These are phyloP conservation scores for Scedosporium aurantiacum DNA, from an alignment of 2,329 filamentous ascomycete genomes.

Conservation along the genomic window DNA sequence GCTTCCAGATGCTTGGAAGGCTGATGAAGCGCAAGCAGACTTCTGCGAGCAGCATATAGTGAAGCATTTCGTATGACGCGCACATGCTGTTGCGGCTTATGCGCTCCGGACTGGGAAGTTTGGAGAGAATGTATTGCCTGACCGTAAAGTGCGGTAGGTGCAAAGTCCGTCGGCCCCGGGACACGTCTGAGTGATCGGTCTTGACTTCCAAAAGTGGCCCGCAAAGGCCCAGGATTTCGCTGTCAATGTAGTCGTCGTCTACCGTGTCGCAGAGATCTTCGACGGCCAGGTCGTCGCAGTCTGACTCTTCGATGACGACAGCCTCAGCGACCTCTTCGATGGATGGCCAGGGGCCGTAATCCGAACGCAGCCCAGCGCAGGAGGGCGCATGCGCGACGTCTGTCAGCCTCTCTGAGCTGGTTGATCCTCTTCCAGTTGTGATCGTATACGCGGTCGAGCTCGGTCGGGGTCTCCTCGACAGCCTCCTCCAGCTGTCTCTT, in stretches of 20 bases:
- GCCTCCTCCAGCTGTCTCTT: conserved; percentile 17
- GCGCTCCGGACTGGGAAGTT: neutral
- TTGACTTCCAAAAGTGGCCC: conserved; percentile 19
- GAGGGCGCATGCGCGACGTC: conserved; percentile 16
- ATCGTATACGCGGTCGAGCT: conserved; percentile 19
- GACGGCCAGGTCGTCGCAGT: neutral
- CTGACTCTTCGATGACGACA: conserved; percentile 12
- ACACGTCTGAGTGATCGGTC: accelerated
- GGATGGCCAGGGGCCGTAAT: conserved; percentile 15
- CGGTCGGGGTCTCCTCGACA: conserved; percentile 17
- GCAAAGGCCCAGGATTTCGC: conserved; percentile 18
- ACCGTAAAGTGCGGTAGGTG: conserved; percentile 15
- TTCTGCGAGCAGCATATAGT: too few species aligned
- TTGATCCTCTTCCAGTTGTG: conserved; percentile 18
- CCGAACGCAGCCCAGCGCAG: conserved; percentile 10
- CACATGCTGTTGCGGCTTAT: too few species aligned
- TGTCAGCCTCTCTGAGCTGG: conserved; percentile 6
- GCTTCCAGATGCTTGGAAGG: too few species aligned
- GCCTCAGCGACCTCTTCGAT: conserved; percentile 13
- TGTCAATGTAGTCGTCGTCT: conserved; percentile 18
- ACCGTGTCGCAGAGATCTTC: conserved; percentile 13
- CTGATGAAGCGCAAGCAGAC: too few species aligned
- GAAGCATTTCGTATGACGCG: too few species aligned
- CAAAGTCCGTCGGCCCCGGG: neutral
- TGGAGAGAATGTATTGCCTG: conserved; percentile 11